Evolutionary conservation across 352 stramenopile species (phyloP).

Genomic region (Globisporangium yorkense): DNA sequence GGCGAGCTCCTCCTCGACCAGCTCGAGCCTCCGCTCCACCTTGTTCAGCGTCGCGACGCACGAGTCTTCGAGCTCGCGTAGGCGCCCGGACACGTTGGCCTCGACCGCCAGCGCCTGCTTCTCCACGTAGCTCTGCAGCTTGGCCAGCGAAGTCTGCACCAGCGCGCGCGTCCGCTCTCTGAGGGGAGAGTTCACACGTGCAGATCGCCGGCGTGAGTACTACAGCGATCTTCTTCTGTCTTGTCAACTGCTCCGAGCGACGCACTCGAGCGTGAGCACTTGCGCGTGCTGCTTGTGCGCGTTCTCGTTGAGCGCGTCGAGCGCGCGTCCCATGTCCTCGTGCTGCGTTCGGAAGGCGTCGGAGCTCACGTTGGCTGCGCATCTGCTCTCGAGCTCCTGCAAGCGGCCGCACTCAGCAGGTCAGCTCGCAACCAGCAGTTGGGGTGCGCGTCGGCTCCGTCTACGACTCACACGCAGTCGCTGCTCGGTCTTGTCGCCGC

Average conservation of each 20-base stretch:
- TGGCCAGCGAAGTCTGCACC: background rate
- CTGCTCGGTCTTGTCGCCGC: slow-evolving; percentile 13
- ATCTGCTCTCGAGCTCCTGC: slow-evolving; percentile 11
- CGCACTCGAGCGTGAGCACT: slow-evolving; percentile 11
- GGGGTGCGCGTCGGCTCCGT: too few relatives aligned
- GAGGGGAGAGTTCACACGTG: too few relatives aligned
- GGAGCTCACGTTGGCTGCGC: slow-evolving; percentile 1
- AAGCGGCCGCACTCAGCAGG: background rate
- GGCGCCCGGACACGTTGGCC: background rate
- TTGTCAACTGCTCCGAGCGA: background rate
- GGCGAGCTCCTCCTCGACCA: slow-evolving; percentile 56
- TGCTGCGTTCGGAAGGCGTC: slow-evolving; percentile 16
- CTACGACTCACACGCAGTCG: slow-evolving; percentile 4
- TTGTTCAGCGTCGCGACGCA: slow-evolving; percentile 11
- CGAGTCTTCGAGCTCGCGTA: slow-evolving; percentile 9
- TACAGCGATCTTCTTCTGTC: too few relatives aligned
- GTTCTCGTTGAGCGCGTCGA: slow-evolving; percentile 46
- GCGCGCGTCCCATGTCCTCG: slow-evolving; percentile 29
- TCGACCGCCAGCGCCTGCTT: slow-evolving; percentile 8
- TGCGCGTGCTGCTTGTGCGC: slow-evolving; percentile 15
- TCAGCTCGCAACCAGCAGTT: background rate
- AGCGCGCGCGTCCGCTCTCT: slow-evolving; percentile 1
- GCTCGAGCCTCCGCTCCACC: slow-evolving; percentile 26
- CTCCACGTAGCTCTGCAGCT: slow-evolving; percentile 10
- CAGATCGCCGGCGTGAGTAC: too few relatives aligned